Conservation (phyloP, 2,329 filamentous ascomycete genomes). For the Pseudophaeomoniella oleicola region DNA sequence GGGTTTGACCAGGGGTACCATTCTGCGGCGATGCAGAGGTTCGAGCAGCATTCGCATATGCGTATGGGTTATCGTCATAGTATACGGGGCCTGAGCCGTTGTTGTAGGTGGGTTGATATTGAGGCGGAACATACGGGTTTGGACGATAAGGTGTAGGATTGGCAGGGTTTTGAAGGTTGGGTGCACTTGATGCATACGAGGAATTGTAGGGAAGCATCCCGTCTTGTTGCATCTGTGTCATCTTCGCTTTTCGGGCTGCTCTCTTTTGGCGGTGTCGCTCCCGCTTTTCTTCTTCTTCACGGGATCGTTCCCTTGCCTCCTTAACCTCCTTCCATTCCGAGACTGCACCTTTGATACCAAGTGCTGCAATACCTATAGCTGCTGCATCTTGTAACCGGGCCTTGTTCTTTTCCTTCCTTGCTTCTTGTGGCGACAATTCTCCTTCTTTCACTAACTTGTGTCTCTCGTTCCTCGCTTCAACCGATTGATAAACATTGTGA, state of each 20-base stretch:
- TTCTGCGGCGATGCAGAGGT: neutral
- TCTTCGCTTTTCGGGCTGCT: constrained; percentile 11
- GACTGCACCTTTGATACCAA: constrained; percentile 53
- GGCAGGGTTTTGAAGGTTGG: neutral
- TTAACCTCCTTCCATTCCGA: constrained; percentile 55
- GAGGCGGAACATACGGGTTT: neutral
- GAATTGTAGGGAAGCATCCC: neutral
- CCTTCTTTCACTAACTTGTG: constrained; percentile 46
- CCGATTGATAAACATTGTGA: constrained; percentile 47
- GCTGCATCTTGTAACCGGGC: constrained; percentile 50
- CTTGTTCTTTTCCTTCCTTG: constrained; percentile 47
- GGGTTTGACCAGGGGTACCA: neutral
- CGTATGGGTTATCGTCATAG: constrained; percentile 1
- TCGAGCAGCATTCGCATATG: neutral
- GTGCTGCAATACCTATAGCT: constrained; percentile 51
- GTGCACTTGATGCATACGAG: neutral
- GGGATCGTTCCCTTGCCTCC: constrained; percentile 41
- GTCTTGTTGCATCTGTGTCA: constrained; percentile 1
- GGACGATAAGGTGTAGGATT: neutral
- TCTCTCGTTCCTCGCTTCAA: constrained; percentile 49
- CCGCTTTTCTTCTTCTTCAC: constrained; percentile 38
- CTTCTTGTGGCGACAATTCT: constrained; percentile 48
- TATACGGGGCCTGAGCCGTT: neutral
- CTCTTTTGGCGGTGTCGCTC: constrained; percentile 15
- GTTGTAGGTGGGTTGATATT: neutral